Evolutionary conservation across 1,284 basidiomycete species (phyloP), one percentile per base, ranked within the genome.

Genomic region (Marasmius sp.): DNA sequence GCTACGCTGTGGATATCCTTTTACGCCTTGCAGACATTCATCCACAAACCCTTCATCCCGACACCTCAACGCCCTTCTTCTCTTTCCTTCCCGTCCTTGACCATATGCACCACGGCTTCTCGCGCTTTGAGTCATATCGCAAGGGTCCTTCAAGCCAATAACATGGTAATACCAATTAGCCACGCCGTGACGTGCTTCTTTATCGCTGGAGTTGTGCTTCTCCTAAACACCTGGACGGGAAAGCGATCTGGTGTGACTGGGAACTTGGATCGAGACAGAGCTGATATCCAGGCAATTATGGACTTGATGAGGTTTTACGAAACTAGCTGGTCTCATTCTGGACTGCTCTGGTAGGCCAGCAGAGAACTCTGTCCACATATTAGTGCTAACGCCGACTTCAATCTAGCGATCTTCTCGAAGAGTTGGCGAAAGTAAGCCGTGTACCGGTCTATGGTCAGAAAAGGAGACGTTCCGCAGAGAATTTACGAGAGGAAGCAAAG

Each of bases 31-130:
- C 84, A 85, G 63, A 88, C 89, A 60, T 79, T 87, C 57, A 83
- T 89, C 37, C 89, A 91, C 68, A 77, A 88, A 38, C 88, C 88
- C 0, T 90, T 89, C 70, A 88, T 90, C 60, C 86, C 86, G 0
- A 83, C 83, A 2, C 82, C 81, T 18, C 71, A 75, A 43, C 80
- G 81, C 61, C 75, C 77, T 5, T 75, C 76, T 1, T 75, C 77
- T 5, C 68, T 78, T 3, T 72, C 78, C 0, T 82, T 83, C 66
- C 86, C 88, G 1, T 89, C 87, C 4, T 74, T 89, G 22, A 85
- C 87, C 0, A 89, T 90, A 55, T 90, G 88, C 70, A 85, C 83
- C 37, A 89, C 88, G 65, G 88, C 88, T 0, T 86, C 88, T 8
- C 77, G 87, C 7, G 85, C 84, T 3, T 85, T 84, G 61, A 82